These are phyloP conservation scores for Salicornia ramosissima DNA, from an alignment of 148 eudicot genomes.

Conservation along the genomic window DNA sequence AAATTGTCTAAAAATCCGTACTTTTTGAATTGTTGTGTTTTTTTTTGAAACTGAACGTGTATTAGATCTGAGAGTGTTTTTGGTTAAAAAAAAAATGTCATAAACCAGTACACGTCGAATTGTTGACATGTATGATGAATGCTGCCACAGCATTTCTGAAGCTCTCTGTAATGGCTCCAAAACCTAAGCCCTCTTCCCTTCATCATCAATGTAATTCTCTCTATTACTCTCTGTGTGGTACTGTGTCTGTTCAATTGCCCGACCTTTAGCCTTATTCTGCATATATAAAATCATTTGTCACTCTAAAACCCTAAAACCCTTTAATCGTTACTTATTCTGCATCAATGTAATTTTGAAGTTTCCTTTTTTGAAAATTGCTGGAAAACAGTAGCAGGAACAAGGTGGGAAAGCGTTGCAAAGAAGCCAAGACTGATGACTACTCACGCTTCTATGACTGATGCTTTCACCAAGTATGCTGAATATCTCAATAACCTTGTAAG, in stretches of 20 bases:
- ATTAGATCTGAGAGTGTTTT: no score
- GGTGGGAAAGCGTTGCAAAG: constrained; percentile 47
- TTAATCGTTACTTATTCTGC: not conserved
- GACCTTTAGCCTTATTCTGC: not conserved
- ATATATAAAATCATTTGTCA: no score
- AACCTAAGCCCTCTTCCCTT: constrained; percentile 23
- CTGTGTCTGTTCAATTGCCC: not conserved
- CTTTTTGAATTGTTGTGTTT: no score
- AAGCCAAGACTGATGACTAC: constrained; percentile 56
- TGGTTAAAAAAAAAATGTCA: no score
- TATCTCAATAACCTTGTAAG: constrained; percentile 73
- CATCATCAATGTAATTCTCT: constrained; percentile 21
- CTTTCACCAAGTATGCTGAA: constrained; percentile 60
- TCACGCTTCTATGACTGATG: constrained; percentile 46
- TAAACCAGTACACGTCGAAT: no score
- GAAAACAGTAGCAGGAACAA: constrained; percentile 39
- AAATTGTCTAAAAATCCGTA: no score
- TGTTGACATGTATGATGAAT: constrained; percentile 9
- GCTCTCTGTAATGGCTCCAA: constrained; percentile 42
- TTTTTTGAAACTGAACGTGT: no score
- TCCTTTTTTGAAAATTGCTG: not conserved
- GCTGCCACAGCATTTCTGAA: constrained; percentile 27
- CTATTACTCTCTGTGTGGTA: not conserved
- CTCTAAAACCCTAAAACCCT: constrained; percentile 17
- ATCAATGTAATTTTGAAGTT: no score